Conservation (phyloP, 2,329 filamentous ascomycete genomes). For the Ceratocystis diversiconidia region DNA sequence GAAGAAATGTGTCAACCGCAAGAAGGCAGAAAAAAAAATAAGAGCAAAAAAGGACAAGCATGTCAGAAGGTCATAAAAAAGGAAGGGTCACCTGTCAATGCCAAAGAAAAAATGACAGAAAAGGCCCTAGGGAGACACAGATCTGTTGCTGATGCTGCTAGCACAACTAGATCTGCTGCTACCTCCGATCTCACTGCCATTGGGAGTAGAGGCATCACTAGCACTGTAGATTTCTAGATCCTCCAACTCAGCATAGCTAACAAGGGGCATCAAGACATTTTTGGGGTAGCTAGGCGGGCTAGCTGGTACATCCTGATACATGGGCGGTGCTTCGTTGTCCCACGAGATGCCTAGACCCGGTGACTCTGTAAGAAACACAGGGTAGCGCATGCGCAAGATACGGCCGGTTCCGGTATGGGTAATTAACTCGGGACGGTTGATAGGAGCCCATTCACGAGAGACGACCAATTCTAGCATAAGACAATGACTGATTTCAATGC, state of each 20-base stretch:
- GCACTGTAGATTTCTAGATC: slow-evolving; percentile 11
- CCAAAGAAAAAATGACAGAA: background rate
- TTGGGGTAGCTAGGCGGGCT: slow-evolving; percentile 59
- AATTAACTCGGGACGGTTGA: slow-evolving; percentile 51
- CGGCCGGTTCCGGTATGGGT: slow-evolving; percentile 82
- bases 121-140: background rate
- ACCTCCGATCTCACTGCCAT: background rate
- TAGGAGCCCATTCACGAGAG: slow-evolving; percentile 71
- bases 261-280: slow-evolving; percentile 5
- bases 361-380: slow-evolving; percentile 65
- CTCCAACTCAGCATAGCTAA: slow-evolving; percentile 15
- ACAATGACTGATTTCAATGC: slow-evolving; percentile 67
- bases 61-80: background rate
- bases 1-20: background rate
- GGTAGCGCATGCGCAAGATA: slow-evolving; percentile 86
- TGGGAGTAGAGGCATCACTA: background rate
- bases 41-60: background rate
- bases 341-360: slow-evolving; percentile 82
- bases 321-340: slow-evolving; percentile 89
- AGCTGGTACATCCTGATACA: slow-evolving; percentile 85
- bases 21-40: background rate
- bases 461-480: slow-evolving; percentile 89
- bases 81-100: background rate
- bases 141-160: slow-evolving; percentile 14
- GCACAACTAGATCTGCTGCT: slow-evolving; percentile 8